phyloP scores from a whole-genome alignment of 73 alveolate species.

The Paramecium caudatum region DNA sequence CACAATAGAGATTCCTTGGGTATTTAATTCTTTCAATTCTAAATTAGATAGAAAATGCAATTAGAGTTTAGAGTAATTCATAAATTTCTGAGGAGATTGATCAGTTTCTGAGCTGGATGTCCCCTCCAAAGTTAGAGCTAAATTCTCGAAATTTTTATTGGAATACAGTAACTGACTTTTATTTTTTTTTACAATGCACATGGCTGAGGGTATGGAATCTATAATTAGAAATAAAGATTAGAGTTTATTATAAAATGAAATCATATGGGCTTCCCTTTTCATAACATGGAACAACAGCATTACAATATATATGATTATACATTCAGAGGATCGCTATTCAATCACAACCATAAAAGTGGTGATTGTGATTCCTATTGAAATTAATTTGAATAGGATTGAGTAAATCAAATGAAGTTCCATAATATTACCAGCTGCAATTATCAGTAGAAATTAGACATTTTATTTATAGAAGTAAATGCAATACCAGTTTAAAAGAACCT shows the following conservation, averaged over 20 bases:
- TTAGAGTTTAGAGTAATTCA: not conserved
- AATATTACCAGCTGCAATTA: not conserved
- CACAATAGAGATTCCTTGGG: not conserved
- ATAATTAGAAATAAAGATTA: conserved; percentile 10
- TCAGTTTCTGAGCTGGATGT: not conserved
- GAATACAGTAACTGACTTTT: conserved; percentile 52
- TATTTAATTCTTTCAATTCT: not conserved
- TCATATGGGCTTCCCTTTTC: not conserved
- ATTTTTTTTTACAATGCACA: conserved; percentile 43
- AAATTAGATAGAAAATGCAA: conserved; percentile 12
- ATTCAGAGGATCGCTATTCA: not conserved
- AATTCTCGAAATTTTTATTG: conserved; percentile 18
- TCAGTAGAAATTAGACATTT: not conserved
- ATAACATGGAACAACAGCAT: not conserved
- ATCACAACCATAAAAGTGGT: not conserved
- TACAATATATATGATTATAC: not conserved
- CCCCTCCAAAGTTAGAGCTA: conserved; percentile 18
- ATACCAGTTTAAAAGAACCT: not conserved
- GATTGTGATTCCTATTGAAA: not conserved
- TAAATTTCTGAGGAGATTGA: not conserved
- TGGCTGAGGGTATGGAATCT: conserved; percentile 59
- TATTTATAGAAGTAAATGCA: not conserved
- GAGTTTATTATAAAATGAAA: not conserved
- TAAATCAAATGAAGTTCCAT: not conserved
- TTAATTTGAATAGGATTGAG: not conserved